These are phyloP conservation scores for Colletotrichum melonis DNA, from an alignment of 2,329 filamentous ascomycete genomes.

Conservation along the genomic window DNA sequence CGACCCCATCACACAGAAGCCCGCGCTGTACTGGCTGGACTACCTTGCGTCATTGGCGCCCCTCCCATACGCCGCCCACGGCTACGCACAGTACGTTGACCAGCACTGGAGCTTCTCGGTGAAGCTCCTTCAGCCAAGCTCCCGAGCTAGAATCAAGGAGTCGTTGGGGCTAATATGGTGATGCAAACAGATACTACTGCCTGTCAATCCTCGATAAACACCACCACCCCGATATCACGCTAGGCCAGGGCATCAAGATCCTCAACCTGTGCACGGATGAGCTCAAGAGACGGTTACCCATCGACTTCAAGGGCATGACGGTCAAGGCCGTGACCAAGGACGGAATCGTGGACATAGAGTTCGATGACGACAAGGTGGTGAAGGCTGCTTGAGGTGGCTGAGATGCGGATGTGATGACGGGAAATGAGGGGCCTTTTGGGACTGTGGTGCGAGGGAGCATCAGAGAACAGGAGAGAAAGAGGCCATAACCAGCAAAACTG, in stretches of 20 bases:
- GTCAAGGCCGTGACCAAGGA: conserved; percentile 98
- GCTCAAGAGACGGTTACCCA: conserved; percentile 93
- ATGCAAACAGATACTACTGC: conserved; percentile 85
- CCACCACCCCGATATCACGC: conserved; percentile 92
- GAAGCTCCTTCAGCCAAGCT: neutral
- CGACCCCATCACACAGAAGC: conserved; percentile 91
- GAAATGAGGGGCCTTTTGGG: conserved; percentile 7
- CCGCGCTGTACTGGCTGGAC: conserved; percentile 95
- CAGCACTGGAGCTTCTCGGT: conserved; percentile 30
- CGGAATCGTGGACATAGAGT: conserved; percentile 86
- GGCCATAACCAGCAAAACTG: conserved; percentile 32
- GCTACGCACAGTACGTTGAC: conserved; percentile 87
- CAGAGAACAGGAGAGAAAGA: neutral
- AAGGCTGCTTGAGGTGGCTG: conserved; percentile 62
- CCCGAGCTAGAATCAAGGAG: neutral
- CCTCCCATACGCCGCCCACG: conserved; percentile 95
- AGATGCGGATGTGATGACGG: conserved; percentile 29
- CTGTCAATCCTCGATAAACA: conserved; percentile 98
- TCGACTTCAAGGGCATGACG: conserved; percentile 97
- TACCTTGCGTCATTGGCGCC: conserved; percentile 91
- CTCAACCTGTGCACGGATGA: conserved; percentile 96
- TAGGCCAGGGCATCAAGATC: conserved; percentile 91
- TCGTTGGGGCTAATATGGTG: conserved; percentile 38
- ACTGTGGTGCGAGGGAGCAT: conserved; percentile 21
- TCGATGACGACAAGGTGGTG: conserved; percentile 82